These are phyloP conservation scores for Paramecium pentaurelia DNA, from an alignment of 73 alveolate species.

Conservation along the genomic window DNA sequence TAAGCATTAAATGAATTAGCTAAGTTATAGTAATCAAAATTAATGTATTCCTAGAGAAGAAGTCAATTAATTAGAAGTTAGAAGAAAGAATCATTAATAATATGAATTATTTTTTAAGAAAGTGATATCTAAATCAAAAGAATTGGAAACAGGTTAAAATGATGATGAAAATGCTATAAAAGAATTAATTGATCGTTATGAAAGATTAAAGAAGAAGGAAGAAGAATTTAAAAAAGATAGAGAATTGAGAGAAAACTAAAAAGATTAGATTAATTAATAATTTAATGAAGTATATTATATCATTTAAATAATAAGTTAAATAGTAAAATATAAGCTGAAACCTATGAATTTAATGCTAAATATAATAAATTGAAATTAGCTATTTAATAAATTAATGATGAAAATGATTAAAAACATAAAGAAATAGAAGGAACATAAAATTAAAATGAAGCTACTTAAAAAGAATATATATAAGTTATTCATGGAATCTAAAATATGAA, in stretches of 20 bases:
- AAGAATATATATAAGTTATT: conserved; percentile 18
- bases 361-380: neutral
- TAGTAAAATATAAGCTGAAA: neutral
- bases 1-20: conserved; percentile 12
- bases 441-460: neutral
- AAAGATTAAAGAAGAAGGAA: conserved; percentile 1
- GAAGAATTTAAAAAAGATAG: conserved; percentile 28
- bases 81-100: conserved; percentile 32
- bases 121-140: neutral
- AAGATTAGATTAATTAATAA: conserved; percentile 11
- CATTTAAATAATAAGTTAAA: neutral
- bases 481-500: conserved; percentile 39
- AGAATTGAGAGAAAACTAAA: conserved; percentile 6
- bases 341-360: conserved; percentile 10
- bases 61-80: conserved; percentile 12
- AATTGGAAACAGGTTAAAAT: neutral
- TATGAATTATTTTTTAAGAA: conserved; percentile 13
- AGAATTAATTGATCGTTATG: conserved; percentile 32
- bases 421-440: conserved; percentile 30
- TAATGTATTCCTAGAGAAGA: neutral
- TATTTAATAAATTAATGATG: neutral
- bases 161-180: conserved; percentile 42
- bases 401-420: conserved; percentile 13
- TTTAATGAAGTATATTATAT: neutral
- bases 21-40: neutral